A percentile compares a stretch with the other conserved stretches of the same genome.
Evolutionary conservation across 2,329 filamentous ascomycete species (phyloP).

Genomic region (Pyrenophora teres): DNA sequence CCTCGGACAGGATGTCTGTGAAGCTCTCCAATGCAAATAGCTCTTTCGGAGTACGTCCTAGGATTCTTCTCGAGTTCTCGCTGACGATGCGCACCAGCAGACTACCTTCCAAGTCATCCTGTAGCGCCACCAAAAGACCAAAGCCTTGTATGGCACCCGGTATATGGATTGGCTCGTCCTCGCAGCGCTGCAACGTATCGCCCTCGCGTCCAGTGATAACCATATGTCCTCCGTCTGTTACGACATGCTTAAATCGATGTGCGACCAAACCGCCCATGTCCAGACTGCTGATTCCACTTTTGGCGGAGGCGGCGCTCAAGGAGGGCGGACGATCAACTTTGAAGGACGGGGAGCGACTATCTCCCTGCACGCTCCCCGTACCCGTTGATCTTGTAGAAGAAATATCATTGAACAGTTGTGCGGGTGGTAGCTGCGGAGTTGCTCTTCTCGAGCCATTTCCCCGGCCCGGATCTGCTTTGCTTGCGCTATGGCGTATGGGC

Average conservation of each 20-base stretch:
- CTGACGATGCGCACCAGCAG: conserved; percentile 75
- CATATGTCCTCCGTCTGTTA: conserved; percentile 77
- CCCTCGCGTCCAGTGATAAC: conserved; percentile 80
- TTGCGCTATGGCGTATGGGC: conserved; percentile 5
- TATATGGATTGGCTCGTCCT: conserved; percentile 89
- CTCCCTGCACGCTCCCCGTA: conserved; percentile 17
- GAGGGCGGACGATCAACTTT: conserved; percentile 21
- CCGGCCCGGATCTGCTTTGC: conserved; percentile 8
- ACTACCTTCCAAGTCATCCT: conserved; percentile 68
- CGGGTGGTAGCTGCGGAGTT: conserved; percentile 25
- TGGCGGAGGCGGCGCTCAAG: conserved; percentile 28
- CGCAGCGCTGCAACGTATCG: conserved; percentile 74
- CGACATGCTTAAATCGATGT: conserved; percentile 75
- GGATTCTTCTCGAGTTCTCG: conserved; percentile 76
- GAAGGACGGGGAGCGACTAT: conserved; percentile 30
- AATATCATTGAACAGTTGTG: conserved; percentile 46
- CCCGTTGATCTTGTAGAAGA: conserved; percentile 34
- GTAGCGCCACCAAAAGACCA: conserved; percentile 74
- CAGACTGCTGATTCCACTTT: conserved; percentile 42
- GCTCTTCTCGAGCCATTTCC: conserved; percentile 13
- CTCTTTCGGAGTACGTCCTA: conserved; percentile 77
- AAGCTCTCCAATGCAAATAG: conserved; percentile 77
- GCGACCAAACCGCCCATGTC: conserved; percentile 63
- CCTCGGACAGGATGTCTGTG: conserved; percentile 80
- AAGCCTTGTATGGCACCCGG: conserved; percentile 83